Percentiles rank a stretch among this genome's conserved stretches.
These are phyloP conservation scores for Fusarium transvaalense DNA, from an alignment of 2,329 filamentous ascomycete species.

Conservation along the genomic window DNA sequence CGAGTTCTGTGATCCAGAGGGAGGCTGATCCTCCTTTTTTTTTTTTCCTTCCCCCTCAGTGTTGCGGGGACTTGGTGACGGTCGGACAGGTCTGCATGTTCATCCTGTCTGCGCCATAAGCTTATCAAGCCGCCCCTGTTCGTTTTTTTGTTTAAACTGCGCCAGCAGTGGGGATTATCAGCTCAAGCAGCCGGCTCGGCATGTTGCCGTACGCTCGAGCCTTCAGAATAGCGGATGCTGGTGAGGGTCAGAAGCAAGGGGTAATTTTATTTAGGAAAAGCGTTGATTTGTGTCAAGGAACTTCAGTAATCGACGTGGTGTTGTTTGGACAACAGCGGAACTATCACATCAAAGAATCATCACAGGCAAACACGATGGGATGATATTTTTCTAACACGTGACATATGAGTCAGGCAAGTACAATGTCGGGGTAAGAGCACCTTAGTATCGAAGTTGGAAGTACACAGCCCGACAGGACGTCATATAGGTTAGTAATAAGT, in stretches of 20 bases:
- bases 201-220: constrained; percentile 27
- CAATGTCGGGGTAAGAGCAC: neutral
- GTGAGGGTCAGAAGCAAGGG: constrained; percentile 14
- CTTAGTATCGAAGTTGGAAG: neutral
- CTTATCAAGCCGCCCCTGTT: constrained; percentile 26
- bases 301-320: neutral
- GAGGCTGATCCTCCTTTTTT: neutral
- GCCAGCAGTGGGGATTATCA: constrained; percentile 11
- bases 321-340: constrained; percentile 4
- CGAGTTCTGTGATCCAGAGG: constrained; percentile 14
- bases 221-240: constrained; percentile 7
- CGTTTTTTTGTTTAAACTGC: constrained; percentile 12
- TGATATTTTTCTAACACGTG: constrained; percentile 1
- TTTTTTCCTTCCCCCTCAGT: neutral
- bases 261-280: neutral
- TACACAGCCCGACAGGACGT: neutral
- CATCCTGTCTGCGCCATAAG: constrained; percentile 25
- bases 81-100: constrained; percentile 19
- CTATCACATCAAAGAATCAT: neutral
- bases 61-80: constrained; percentile 19
- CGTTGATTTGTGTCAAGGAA: neutral
- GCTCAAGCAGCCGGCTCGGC: constrained; percentile 5
- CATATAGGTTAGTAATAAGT: too few relatives aligned
- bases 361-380: neutral
- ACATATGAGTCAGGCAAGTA: neutral